phyloP scores from a whole-genome alignment of 2,329 filamentous ascomycete genomes.

The Chlorencoelia australis region DNA sequence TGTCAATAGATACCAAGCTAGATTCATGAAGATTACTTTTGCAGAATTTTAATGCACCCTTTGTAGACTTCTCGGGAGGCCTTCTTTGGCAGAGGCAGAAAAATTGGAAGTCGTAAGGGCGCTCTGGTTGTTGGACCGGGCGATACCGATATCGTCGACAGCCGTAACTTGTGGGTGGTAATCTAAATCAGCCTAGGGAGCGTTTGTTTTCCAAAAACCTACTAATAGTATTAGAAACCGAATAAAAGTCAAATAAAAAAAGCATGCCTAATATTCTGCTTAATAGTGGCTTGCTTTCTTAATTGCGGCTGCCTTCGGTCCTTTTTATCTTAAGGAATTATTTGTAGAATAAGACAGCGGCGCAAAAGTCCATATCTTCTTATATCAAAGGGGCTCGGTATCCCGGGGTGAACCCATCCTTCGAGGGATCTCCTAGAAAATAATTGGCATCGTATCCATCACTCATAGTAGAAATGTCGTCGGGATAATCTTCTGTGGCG shows the following conservation, averaged over 20 bases:
- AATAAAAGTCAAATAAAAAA: constrained; percentile 2
- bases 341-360: constrained; percentile 5
- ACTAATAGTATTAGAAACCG: constrained; percentile 1
- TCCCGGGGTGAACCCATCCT: no score
- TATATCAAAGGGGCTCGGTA: no score
- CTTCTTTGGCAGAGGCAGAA: no score
- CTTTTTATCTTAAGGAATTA: constrained; percentile 4
- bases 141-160: constrained; percentile 2
- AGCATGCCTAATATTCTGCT: constrained; percentile 2
- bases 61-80: no score
- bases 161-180: constrained; percentile 2
- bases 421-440: no score
- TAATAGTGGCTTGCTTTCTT: constrained; percentile 4
- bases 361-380: no score
- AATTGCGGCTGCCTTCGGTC: constrained; percentile 4
- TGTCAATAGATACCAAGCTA: no score
- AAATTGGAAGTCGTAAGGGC: no score
- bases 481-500: neutral
- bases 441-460: neutral
- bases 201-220: constrained; percentile 2
- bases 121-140: no score
- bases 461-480: neutral
- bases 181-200: constrained; percentile 1
- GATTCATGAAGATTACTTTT: no score
- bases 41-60: no score